Evolutionary conservation across 2,329 filamentous ascomycete species (phyloP).

Genomic region (Xylaria hypoxylon): DNA sequence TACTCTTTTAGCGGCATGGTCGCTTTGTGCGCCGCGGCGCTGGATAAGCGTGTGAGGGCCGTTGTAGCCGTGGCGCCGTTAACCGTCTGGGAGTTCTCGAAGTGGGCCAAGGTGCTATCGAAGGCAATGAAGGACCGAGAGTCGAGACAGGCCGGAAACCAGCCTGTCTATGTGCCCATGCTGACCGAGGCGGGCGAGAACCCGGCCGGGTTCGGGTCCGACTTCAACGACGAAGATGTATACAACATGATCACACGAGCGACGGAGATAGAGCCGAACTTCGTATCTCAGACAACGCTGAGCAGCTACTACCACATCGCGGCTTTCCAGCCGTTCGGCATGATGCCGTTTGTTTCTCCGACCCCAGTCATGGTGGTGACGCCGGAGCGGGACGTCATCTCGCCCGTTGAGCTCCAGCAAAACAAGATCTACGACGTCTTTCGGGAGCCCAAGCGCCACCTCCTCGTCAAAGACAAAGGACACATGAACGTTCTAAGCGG

Average conservation of each 20-base stretch:
- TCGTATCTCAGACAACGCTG: slow-evolving; percentile 25
- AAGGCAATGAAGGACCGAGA: slow-evolving; percentile 54
- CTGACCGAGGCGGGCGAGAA: slow-evolving; percentile 54
- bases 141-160: slow-evolving; percentile 54
- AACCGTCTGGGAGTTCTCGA: slow-evolving; percentile 31
- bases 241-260: no score
- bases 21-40: slow-evolving; percentile 45
- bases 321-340: slow-evolving; percentile 20
- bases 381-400: slow-evolving; percentile 27
- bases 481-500: slow-evolving; percentile 34
- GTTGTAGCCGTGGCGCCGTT: slow-evolving; percentile 46
- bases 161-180: slow-evolving; percentile 53
- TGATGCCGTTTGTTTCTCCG: slow-evolving; percentile 23
- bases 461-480: slow-evolving; percentile 22
- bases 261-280: slow-evolving; percentile 24
- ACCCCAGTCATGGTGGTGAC: slow-evolving; percentile 32
- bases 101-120: slow-evolving; percentile 44
- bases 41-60: slow-evolving; percentile 45
- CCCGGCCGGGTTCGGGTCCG: slow-evolving; percentile 49
- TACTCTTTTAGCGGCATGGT: slow-evolving; percentile 48
- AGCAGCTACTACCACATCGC: slow-evolving; percentile 34
- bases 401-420: no score
- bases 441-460: slow-evolving; percentile 17
- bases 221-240: background rate
- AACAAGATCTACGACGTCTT: slow-evolving; percentile 17